Evolutionary conservation across 108 stramenopile genomes (phyloP).

Genomic region (Nitzschia sp.): DNA sequence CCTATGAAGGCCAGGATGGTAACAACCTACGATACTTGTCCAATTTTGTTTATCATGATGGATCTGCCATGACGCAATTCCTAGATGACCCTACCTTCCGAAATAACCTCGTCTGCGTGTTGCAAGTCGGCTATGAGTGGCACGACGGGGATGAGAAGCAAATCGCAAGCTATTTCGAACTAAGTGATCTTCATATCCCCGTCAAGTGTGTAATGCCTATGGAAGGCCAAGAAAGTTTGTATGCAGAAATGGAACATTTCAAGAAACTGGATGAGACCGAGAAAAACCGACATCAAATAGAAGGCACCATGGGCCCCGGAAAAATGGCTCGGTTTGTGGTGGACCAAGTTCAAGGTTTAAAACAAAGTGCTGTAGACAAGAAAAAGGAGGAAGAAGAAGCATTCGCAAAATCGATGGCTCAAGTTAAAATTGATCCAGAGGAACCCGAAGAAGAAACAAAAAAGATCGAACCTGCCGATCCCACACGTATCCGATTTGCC

Average conservation of each 20-base stretch:
- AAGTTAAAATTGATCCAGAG: constrained; percentile 5
- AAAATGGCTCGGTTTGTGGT: constrained; percentile 73
- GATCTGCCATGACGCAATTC: constrained; percentile 40
- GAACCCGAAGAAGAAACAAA: not conserved
- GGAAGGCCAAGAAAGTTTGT: constrained; percentile 52
- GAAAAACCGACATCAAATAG: constrained; percentile 39
- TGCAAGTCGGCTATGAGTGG: constrained; percentile 49
- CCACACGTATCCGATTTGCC: constrained; percentile 45
- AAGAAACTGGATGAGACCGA: constrained; percentile 44
- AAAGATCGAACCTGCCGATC: constrained; percentile 22
- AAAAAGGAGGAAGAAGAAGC: constrained; percentile 9
- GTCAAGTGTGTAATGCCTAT: constrained; percentile 55
- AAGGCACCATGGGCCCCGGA: constrained; percentile 62
- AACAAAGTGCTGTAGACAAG: not conserved
- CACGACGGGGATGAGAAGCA: constrained; percentile 48
- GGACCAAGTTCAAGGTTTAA: constrained; percentile 6
- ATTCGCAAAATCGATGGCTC: not conserved
- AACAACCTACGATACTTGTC: constrained; percentile 55
- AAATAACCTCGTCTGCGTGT: constrained; percentile 20
- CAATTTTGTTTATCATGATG: constrained; percentile 63
- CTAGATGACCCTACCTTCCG: constrained; percentile 36
- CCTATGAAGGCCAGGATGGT: constrained; percentile 56
- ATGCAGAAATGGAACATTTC: constrained; percentile 68
- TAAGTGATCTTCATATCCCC: constrained; percentile 18
- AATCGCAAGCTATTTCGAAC: constrained; percentile 48